Evolutionary conservation across 768 basidiomycete species (phyloP).

Genomic region (Hortiboletus campestris): DNA sequence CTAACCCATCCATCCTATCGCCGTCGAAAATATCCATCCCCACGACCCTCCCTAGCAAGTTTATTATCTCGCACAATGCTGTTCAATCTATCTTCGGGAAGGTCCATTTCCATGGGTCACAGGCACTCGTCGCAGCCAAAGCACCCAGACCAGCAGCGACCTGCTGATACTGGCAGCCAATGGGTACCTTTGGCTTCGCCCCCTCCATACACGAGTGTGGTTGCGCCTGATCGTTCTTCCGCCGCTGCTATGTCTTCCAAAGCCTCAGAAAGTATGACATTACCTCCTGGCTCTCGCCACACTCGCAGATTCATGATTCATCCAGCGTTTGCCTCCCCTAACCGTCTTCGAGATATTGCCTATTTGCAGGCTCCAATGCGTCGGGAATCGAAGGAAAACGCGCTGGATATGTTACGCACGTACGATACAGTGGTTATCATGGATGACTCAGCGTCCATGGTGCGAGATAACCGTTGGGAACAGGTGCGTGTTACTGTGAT

Average conservation of each 20-base stretch:
- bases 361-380: constrained; percentile 29
- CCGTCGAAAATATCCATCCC: not conserved
- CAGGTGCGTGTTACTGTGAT: constrained; percentile 37
- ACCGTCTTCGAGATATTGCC: constrained; percentile 19
- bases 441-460: constrained; percentile 63
- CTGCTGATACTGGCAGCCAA: not conserved
- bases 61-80: not conserved
- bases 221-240: constrained; percentile 1
- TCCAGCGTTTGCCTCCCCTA: constrained; percentile 14
- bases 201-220: constrained; percentile 24
- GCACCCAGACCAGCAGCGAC: not conserved
- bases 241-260: constrained; percentile 4
- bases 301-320: constrained; percentile 27
- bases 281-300: constrained; percentile 17
- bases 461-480: constrained; percentile 41
- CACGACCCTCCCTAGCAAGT: not conserved
- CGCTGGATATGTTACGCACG: constrained; percentile 36
- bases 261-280: constrained; percentile 17
- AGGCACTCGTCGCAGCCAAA: constrained; percentile 6
- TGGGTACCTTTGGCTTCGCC: constrained; percentile 12
- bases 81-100: constrained; percentile 8
- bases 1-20: not conserved
- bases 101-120: not conserved
- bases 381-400: constrained; percentile 28
- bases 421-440: constrained; percentile 60